Conservation (phyloP, 108 stramenopile species). For the Cylindrotheca closterium region DNA sequence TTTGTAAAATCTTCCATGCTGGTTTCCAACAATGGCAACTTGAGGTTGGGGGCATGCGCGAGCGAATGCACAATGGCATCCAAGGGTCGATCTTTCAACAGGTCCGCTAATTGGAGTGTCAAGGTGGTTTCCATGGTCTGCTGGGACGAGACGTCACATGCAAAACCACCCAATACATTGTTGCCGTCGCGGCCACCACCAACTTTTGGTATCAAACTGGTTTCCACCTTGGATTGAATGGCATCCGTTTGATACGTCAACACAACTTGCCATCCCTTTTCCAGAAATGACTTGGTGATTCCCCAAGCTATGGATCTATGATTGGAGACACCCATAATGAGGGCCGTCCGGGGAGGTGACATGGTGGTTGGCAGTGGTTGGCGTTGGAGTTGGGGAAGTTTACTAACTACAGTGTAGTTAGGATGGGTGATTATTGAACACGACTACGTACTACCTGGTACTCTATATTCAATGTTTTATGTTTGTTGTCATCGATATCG, state of each 20-base stretch:
- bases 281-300: constrained; percentile 38
- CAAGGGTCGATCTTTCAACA: constrained; percentile 20
- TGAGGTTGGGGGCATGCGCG: constrained; percentile 45
- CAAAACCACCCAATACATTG: constrained; percentile 22
- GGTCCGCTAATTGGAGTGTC: constrained; percentile 23
- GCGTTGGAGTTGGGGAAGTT: too few relatives aligned
- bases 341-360: constrained; percentile 19
- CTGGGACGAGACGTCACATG: constrained; percentile 38
- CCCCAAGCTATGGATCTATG: constrained; percentile 54
- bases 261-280: constrained; percentile 38
- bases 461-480: too few relatives aligned
- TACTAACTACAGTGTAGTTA: too few relatives aligned
- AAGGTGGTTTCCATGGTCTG: constrained; percentile 7
- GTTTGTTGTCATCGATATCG: too few relatives aligned
- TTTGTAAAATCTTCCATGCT: constrained; percentile 30
- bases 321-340: constrained; percentile 64
- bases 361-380: too few relatives aligned
- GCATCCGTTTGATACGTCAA: constrained; percentile 48
- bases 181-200: not conserved
- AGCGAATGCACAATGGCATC: constrained; percentile 50
- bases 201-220: constrained; percentile 1
- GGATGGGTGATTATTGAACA: too few relatives aligned
- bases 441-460: too few relatives aligned
- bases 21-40: constrained; percentile 28
- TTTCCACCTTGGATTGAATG: constrained; percentile 15